Base-by-base conservation (phyloP, 179 eudicot genomes). In the Corrigiola litoralis region DNA sequence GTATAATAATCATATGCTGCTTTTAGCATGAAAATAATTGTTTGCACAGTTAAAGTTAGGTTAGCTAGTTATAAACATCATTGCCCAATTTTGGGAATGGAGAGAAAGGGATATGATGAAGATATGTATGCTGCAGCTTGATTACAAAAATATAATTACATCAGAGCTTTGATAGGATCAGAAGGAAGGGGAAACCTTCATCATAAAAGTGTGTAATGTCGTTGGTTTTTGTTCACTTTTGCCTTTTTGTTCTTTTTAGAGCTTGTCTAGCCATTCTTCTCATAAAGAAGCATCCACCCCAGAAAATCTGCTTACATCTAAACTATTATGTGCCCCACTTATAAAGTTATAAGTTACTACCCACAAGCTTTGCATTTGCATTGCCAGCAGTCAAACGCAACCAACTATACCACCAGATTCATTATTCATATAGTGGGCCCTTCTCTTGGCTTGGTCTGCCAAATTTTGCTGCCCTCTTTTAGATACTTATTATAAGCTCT, bases 231-330 rank as follows among this genome's bases (percentile, higher is more conserved):
- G 54, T 14, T 62, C 32, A 24, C 73, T 63, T 72, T 77, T 47
- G 29, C 65, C 74, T 77, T 77, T 73, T 77, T 60, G 75, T 73
- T 60, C 78, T 77, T 77, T 77, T 69, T 5, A 73, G 65, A 56
- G 47, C 56, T 71, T 58, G 28, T 72, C 4, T 65, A 69, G 63
- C 33, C 18, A 47, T 47, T 53, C 46, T 29, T 46, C 34, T 65
- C 70, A 68, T 32, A 58, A 58, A 68, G 58, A 66, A 41, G 4
- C 37, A n/a, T 36, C 32, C 56, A 41, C 60, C 29, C 71, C 61
- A 65, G 51, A 71, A 44, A 60, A 42, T 51, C 68, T 70, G 72
- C 68, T 46, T 37, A n/a, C 18, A 5, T 66, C 36, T 40, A 65
- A 69, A 65, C 37, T 50, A 64, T 31, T 24, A 42, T 38, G 48